Percentiles rank a stretch among this genome's conserved stretches.
Evolutionary conservation across 2,329 filamentous ascomycete genomes (phyloP).

Genomic region (Fonsecaea erecta): DNA sequence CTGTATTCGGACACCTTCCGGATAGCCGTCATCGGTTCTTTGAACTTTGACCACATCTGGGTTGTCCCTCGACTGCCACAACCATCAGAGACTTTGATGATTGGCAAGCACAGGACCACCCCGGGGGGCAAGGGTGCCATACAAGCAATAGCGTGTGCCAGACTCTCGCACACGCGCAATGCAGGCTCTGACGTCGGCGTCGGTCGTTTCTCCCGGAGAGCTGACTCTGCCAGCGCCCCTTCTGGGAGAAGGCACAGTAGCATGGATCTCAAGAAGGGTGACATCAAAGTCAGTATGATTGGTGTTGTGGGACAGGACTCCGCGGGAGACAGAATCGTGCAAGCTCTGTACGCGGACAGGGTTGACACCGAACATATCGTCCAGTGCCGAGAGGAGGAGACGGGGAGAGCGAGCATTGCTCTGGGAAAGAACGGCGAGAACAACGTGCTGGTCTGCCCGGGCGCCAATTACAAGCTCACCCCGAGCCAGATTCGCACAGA

Average conservation of each 20-base stretch:
- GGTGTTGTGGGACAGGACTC: neutral
- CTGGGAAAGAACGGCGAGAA: neutral
- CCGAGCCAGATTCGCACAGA: neutral
- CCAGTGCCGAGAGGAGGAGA: neutral
- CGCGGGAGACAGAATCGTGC: neutral
- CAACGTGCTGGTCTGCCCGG: conserved; percentile 7
- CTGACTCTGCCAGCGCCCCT: neutral
- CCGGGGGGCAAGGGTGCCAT: neutral
- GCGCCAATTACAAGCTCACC: conserved; percentile 2
- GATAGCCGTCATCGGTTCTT: neutral
- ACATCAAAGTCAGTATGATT: conserved; percentile 8
- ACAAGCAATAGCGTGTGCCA: neutral
- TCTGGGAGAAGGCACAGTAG: neutral
- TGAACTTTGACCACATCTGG: neutral
- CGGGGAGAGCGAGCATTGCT: conserved; percentile 8
- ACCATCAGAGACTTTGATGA: neutral
- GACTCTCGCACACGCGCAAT: neutral
- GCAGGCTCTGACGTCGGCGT: neutral
- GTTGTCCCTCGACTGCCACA: neutral
- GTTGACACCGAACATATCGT: conserved; percentile 6
- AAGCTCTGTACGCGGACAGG: neutral
- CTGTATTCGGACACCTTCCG: neutral
- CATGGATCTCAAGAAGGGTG: too few relatives aligned
- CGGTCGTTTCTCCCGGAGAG: neutral
- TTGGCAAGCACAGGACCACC: neutral